Conservation (phyloP, 805 yeast species). For the Candida khao-thaluensis region DNA sequence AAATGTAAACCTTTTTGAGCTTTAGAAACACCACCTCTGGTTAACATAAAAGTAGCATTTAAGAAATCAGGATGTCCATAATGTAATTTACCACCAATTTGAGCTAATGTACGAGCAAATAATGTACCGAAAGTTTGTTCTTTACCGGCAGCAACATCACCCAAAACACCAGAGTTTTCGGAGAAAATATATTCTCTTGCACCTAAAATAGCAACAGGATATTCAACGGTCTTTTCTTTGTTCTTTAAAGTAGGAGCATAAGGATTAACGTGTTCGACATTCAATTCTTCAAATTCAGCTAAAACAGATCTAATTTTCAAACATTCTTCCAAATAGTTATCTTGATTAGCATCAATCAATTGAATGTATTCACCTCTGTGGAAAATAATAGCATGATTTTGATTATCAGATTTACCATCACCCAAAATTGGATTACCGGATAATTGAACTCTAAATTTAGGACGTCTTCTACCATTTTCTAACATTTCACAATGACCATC, state of each 20-base stretch:
- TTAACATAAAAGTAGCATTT: conserved; percentile 72
- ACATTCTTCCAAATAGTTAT: conserved; percentile 79
- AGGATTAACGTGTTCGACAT: conserved; percentile 69
- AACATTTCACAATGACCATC: conserved; percentile 67
- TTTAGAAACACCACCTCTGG: conserved; percentile 84
- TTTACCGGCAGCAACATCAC: conserved; percentile 86
- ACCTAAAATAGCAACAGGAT: conserved; percentile 80
- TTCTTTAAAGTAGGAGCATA: conserved; percentile 71
- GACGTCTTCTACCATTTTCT: conserved; percentile 57
- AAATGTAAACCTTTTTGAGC: conserved; percentile 81
- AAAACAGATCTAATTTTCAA: conserved; percentile 71
- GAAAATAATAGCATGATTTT: conserved; percentile 71
- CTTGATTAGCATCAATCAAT: conserved; percentile 81
- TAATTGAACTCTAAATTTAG: conserved; percentile 61
- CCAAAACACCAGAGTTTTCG: conserved; percentile 77
- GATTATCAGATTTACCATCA: conserved; percentile 84
- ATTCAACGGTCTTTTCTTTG: conserved; percentile 41
- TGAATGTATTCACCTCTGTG: conserved; percentile 81
- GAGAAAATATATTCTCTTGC: conserved; percentile 83
- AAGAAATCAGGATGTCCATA: conserved; percentile 87
- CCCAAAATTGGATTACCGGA: conserved; percentile 84
- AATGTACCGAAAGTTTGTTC: conserved; percentile 87
- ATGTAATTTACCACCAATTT: conserved; percentile 79
- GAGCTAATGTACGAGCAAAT: conserved; percentile 78
- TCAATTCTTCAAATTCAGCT: conserved; percentile 70